Percentiles rank a stretch among this genome's conserved stretches.
phyloP scores from a whole-genome alignment of 768 basidiomycete species.

The Amanita muscaria region DNA sequence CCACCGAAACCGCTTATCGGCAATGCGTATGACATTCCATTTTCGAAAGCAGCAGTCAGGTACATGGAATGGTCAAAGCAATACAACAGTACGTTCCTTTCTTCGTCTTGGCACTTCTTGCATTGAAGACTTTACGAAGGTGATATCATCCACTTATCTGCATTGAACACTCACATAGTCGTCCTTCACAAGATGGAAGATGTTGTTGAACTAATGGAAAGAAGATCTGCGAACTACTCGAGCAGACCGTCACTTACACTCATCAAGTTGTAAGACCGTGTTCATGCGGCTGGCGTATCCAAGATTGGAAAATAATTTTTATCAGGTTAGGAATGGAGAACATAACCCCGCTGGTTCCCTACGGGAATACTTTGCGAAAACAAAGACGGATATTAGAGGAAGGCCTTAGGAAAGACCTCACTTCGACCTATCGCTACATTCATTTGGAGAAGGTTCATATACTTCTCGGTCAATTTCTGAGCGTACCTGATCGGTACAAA shows the following conservation, averaged over 20 bases:
- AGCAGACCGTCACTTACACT: conserved; percentile 16
- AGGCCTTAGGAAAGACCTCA: neutral
- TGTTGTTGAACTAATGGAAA: conserved; percentile 10
- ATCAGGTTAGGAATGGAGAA: neutral
- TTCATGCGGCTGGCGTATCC: neutral
- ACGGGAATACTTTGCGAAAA: neutral
- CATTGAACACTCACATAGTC: conserved; percentile 1
- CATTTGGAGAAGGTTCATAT: neutral
- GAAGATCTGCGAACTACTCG: conserved; percentile 12
- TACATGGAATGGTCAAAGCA: neutral
- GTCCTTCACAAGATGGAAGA: conserved; percentile 7
- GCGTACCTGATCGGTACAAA: neutral
- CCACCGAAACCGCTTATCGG: conserved; percentile 2
- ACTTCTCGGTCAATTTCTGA: neutral
- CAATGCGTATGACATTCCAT: neutral
- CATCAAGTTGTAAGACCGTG: conserved; percentile 13
- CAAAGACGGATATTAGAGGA: neutral
- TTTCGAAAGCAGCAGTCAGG: neutral
- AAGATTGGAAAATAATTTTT: neutral
- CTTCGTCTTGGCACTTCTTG: neutral
- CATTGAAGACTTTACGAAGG: neutral
- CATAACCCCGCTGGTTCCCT: neutral
- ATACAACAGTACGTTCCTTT: neutral
- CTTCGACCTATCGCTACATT: neutral
- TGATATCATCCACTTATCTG: conserved; percentile 7